These are phyloP conservation scores for Phytophthora cactorum DNA, from an alignment of 352 stramenopile species.

Conservation along the genomic window DNA sequence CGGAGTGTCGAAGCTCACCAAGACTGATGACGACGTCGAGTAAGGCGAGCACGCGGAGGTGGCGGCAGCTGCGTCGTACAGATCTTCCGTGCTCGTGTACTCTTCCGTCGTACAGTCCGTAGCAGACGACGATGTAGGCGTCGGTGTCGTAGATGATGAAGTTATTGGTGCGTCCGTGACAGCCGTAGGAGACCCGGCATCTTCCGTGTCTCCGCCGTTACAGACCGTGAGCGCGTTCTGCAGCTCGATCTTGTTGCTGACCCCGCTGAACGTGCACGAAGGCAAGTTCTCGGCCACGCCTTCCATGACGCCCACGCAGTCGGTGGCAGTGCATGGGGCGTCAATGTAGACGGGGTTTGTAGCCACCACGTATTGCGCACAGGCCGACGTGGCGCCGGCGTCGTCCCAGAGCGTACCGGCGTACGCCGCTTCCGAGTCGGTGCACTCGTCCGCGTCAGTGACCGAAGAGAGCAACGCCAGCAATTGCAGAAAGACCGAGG, in stretches of 20 bases:
- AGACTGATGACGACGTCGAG: slow-evolving; percentile 9
- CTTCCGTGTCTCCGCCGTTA: slow-evolving; percentile 4
- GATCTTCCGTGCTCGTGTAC: neutral
- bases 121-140: slow-evolving; percentile 20
- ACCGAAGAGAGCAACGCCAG: neutral
- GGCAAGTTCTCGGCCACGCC: slow-evolving; percentile 16
- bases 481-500: too few relatives aligned
- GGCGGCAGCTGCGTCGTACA: slow-evolving; percentile 12
- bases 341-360: slow-evolving; percentile 20
- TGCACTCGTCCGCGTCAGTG: slow-evolving; percentile 20
- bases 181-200: slow-evolving; percentile 11
- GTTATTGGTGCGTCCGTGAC: slow-evolving; percentile 1
- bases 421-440: slow-evolving; percentile 11
- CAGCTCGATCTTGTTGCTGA: slow-evolving; percentile 34
- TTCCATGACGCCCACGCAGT: slow-evolving; percentile 24
- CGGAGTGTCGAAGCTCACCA: slow-evolving; percentile 24
- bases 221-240: slow-evolving; percentile 23
- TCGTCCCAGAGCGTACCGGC: slow-evolving; percentile 13
- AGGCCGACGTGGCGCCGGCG: slow-evolving; percentile 19
- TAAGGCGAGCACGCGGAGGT: slow-evolving; percentile 24
- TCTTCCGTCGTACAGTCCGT: slow-evolving; percentile 22
- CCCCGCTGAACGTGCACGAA: slow-evolving; percentile 25
- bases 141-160: neutral
- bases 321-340: slow-evolving; percentile 14
- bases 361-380: slow-evolving; percentile 16